A percentile compares a stretch with the other conserved stretches of the same genome.
Evolutionary conservation across 2,329 filamentous ascomycete species (phyloP).

Genomic region (Shiraia sp.): DNA sequence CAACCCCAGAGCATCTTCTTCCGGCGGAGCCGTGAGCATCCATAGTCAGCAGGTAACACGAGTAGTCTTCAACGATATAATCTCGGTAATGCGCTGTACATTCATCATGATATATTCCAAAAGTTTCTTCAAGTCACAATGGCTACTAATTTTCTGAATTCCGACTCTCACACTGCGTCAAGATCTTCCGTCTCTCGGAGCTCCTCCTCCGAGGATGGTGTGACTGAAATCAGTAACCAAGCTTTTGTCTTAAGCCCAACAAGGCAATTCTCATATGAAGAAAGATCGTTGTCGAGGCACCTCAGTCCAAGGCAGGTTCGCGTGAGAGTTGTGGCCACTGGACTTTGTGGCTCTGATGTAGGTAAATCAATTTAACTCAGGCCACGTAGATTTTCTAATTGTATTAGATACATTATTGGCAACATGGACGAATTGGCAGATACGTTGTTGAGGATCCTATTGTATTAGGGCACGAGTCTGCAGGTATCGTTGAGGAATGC

Average conservation of each 20-base stretch:
- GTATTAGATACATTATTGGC: constrained; percentile 49
- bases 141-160: not conserved
- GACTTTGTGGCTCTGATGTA: constrained; percentile 73
- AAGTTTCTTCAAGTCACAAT: not conserved
- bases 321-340: constrained; percentile 77
- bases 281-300: constrained; percentile 69
- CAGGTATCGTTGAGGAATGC: constrained; percentile 18
- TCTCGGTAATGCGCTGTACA: no score
- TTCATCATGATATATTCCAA: not conserved
- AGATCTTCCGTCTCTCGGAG: not conserved
- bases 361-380: constrained; percentile 1
- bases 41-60: no score
- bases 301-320: constrained; percentile 69
- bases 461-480: constrained; percentile 29
- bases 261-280: constrained; percentile 56
- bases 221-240: constrained; percentile 1
- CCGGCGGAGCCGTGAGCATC: constrained; percentile 6
- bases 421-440: constrained; percentile 19
- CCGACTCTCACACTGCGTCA: not conserved
- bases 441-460: constrained; percentile 20
- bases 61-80: not conserved
- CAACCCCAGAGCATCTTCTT: not conserved
- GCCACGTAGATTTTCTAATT: not conserved
- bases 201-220: not conserved
- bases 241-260: constrained; percentile 10